A percentile compares a stretch with the other conserved stretches of the same genome.
Evolutionary conservation across 768 basidiomycete genomes (phyloP).

Genomic region (Calocybe indica): DNA sequence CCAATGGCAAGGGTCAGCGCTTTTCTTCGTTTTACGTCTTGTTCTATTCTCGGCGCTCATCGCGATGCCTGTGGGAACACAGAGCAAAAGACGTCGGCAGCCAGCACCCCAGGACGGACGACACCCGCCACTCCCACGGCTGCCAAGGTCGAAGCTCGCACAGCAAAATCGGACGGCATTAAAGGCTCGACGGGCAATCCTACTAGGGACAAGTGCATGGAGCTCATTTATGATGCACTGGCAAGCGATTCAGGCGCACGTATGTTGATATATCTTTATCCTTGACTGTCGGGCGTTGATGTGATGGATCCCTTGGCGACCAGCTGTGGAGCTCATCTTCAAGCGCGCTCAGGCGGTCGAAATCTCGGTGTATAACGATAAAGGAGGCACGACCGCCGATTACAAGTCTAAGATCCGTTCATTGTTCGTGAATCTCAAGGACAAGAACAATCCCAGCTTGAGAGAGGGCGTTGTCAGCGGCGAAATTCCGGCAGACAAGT

Average conservation of each 20-base stretch:
- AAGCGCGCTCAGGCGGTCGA: conserved; percentile 68
- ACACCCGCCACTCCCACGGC: conserved; percentile 34
- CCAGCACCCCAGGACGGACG: background rate
- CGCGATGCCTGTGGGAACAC: conserved; percentile 8
- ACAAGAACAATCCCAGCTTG: conserved; percentile 86
- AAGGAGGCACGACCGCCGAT: conserved; percentile 33
- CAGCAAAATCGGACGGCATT: conserved; percentile 67
- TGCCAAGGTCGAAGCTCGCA: conserved; percentile 38
- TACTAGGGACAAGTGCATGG: conserved; percentile 82
- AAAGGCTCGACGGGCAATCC: conserved; percentile 56
- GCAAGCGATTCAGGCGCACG: conserved; percentile 83
- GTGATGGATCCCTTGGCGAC: background rate
- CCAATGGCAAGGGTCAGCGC: conserved; percentile 30
- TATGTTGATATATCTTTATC: conserved; percentile 38
- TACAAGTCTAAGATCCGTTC: conserved; percentile 84
- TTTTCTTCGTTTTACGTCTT: conserved; percentile 3
- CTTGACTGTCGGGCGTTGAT: background rate
- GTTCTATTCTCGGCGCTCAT: conserved; percentile 1
- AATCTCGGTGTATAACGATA: conserved; percentile 47
- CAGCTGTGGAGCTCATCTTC: conserved; percentile 68
- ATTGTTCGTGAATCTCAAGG: conserved; percentile 90
- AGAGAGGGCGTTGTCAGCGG: conserved; percentile 85
- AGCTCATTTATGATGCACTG: conserved; percentile 89
- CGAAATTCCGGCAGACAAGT: conserved; percentile 59
- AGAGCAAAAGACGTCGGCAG: conserved; percentile 1